Base-by-base conservation (phyloP, 495 filamentous ascomycete genomes). In the Aeminium ludgeri region DNA sequence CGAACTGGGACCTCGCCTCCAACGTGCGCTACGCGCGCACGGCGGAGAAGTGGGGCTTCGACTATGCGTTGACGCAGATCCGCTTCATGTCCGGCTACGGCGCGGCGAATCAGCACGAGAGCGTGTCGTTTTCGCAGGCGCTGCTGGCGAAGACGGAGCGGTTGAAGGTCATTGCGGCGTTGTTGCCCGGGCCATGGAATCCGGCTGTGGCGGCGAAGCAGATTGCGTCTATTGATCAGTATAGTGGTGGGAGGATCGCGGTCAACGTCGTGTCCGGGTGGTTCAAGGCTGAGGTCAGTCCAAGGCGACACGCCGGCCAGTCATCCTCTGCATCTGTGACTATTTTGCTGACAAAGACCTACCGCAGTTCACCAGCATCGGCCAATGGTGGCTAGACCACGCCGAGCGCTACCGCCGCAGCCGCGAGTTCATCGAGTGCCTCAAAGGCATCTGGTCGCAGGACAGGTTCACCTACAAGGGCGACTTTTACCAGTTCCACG, bases 381-480 rank as follows among this genome's bases (percentile, higher is more conserved):
- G 65, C 12, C 60, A 69, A 52, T 69, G 65, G 65, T 66, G 65
- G 64, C 56, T 69, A 11, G 65, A 67, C 32, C 65, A 69, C 41
- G 62, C 55, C 13, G 65, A 67, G 54, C 52, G 65, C 27, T 69
- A 66, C 45, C 57, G 63, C 31, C 63, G 65, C 16, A 62, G 57
- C 30, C 49, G 58, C 27, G 63, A 68, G 46, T 66, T 66, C 53
- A 65, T 68, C 37, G 52, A 57, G 28, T 68, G 62, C 41, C 53
- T 66, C 15, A 55, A 55, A 6, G 64, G 63, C 18, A 66, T 68
- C 49, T 68, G 63, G 65, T 65, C 65, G 10, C 51, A 55, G 20
- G 49, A 66, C 10, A 55, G 59, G 4, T 68, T 66, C 53, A 65
- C 47, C 19, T 67, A 61, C 43, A 56, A 53, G 20, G 60, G 63